Evolutionary conservation across 306 rosid genomes (phyloP).

Genomic region (Prunus mongolica): DNA sequence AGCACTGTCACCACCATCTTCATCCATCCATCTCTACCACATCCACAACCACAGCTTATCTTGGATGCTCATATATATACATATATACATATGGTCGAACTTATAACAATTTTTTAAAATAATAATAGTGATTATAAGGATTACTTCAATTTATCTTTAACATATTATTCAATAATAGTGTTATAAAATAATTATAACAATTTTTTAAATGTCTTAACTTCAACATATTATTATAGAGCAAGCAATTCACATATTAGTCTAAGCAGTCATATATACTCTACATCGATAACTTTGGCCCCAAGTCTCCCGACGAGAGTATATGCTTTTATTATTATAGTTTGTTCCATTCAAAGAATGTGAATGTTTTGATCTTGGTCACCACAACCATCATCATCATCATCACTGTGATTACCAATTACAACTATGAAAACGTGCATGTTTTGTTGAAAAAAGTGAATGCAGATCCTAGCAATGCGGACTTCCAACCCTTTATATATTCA

Average conservation of each 20-base stretch:
- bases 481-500: not conserved
- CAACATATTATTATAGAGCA: too few species aligned
- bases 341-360: not conserved
- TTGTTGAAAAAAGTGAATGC: not conserved
- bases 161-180: too few species aligned
- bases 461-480: not conserved
- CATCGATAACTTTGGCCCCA: not conserved
- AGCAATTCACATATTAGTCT: not conserved
- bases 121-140: too few species aligned
- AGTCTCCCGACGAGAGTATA: not conserved
- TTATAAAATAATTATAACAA: too few species aligned
- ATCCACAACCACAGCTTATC: not conserved
- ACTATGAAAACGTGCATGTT: not conserved
- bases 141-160: too few species aligned
- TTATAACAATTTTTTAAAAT: too few species aligned
- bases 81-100: not conserved
- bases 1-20: not conserved
- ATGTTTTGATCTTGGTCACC: not conserved
- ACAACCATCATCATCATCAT: not conserved
- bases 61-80: not conserved
- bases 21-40: not conserved
- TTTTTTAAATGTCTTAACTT: too few species aligned
- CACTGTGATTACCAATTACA: not conserved
- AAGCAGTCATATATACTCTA: not conserved
- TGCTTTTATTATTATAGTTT: not conserved